phyloP scores from a whole-genome alignment of 768 basidiomycete species.

The Exidia glandulosa region DNA sequence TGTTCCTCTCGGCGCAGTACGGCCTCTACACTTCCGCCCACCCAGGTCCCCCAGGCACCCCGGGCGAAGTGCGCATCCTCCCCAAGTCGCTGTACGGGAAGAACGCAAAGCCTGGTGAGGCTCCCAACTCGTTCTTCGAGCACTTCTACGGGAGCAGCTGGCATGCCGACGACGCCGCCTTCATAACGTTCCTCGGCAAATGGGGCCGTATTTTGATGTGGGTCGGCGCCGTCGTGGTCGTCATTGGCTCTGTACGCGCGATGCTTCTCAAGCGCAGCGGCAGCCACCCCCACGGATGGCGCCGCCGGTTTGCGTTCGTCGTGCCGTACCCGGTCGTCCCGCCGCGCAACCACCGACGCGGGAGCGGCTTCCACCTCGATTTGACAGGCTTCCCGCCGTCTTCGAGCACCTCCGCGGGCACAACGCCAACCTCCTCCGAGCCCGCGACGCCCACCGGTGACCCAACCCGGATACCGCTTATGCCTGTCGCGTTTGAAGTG shows the following conservation, averaged over 20 bases:
- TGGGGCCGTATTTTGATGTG: slow-evolving; percentile 89
- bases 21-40: slow-evolving; percentile 71
- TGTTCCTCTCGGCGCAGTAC: slow-evolving; percentile 95
- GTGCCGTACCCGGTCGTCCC: slow-evolving; percentile 58
- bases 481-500: slow-evolving; percentile 54
- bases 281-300: slow-evolving; percentile 45
- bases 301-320: slow-evolving; percentile 20
- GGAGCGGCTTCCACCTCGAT: slow-evolving; percentile 64
- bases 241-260: slow-evolving; percentile 52
- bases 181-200: slow-evolving; percentile 81
- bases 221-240: slow-evolving; percentile 60
- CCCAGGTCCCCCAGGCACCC: slow-evolving; percentile 36
- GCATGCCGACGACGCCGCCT: slow-evolving; percentile 98
- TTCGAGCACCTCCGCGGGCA: background rate
- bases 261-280: slow-evolving; percentile 39
- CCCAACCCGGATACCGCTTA: slow-evolving; percentile 38
- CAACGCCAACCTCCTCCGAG: slow-evolving; percentile 21
- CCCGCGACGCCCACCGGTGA: slow-evolving; percentile 36
- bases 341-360: slow-evolving; percentile 58
- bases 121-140: slow-evolving; percentile 87
- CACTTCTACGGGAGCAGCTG: slow-evolving; percentile 98
- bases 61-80: slow-evolving; percentile 76
- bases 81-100: slow-evolving; percentile 98
- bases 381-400: slow-evolving; percentile 36
- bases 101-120: slow-evolving; percentile 74